Percentiles rank a stretch among this genome's conserved stretches.
phyloP scores from a whole-genome alignment of 1,139 yeast species.

The Magnusiomyces sp. region DNA sequence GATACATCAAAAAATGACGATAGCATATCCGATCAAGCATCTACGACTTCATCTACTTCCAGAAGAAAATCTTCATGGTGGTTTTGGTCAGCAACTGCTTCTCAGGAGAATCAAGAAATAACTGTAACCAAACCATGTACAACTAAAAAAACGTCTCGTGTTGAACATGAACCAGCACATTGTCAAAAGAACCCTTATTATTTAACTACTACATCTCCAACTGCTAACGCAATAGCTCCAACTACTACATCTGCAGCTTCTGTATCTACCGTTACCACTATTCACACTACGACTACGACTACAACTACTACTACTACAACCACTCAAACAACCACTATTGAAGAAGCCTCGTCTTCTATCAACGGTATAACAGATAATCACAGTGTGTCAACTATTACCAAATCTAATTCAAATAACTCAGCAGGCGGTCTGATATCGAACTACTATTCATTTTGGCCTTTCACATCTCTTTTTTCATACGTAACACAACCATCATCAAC shows the following conservation, averaged over 20 bases:
- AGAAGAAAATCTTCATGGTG: conserved; percentile 5
- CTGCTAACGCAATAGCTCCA: background rate
- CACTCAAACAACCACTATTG: background rate
- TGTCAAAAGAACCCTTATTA: background rate
- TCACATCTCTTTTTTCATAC: background rate
- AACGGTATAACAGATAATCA: background rate
- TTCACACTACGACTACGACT: conserved; percentile 1
- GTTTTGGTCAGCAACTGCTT: background rate
- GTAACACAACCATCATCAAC: background rate
- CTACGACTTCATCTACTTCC: background rate
- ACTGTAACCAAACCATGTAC: background rate
- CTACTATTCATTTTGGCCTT: background rate
- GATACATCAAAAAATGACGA: too few relatives aligned
- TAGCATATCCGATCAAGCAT: background rate
- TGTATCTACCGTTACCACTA: background rate
- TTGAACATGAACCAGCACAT: background rate
- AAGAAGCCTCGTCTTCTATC: background rate
- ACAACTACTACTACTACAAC: conserved; percentile 6
- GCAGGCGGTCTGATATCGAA: background rate
- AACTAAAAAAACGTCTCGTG: background rate
- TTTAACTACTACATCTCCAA: background rate
- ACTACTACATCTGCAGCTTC: background rate
- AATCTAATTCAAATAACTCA: background rate
- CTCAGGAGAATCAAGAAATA: background rate
- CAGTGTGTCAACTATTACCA: background rate